A percentile compares a stretch with the other conserved stretches of the same genome.
Evolutionary conservation across 441 rosid species (phyloP).

Genomic region (Biscutella laevigata): DNA sequence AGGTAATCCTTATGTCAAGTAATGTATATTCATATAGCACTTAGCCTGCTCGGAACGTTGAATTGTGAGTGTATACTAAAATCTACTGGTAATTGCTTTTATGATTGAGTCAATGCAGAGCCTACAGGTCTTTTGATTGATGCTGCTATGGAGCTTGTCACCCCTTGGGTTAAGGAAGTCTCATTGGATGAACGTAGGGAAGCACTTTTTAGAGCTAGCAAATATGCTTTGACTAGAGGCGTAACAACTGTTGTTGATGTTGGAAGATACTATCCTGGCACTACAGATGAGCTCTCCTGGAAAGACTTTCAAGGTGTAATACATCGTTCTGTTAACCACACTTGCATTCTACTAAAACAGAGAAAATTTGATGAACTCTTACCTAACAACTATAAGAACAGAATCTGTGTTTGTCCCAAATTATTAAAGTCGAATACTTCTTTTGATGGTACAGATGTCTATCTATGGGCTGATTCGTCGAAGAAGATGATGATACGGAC

Average conservation of each 20-base stretch:
- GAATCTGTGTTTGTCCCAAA: not conserved
- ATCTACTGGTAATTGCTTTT: not conserved
- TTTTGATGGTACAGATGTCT: slow-evolving; percentile 50
- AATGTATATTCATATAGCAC: slow-evolving; percentile 1
- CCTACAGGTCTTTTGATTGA: slow-evolving; percentile 78
- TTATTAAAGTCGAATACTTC: not conserved
- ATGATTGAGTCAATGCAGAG: slow-evolving; percentile 37
- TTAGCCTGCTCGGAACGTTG: too few species aligned
- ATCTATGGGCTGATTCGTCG: slow-evolving; percentile 72
- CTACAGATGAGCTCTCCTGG: slow-evolving; percentile 58
- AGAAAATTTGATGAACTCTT: not conserved
- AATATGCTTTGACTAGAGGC: slow-evolving; percentile 66
- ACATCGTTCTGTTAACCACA: not conserved
- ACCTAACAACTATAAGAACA: not conserved
- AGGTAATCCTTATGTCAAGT: slow-evolving; percentile 34
- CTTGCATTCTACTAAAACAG: not conserved
- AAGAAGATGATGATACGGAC: slow-evolving; percentile 69
- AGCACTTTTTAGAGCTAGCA: slow-evolving; percentile 69
- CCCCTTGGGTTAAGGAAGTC: slow-evolving; percentile 46
- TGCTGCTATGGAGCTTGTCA: slow-evolving; percentile 73
- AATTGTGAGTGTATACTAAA: slow-evolving; percentile 10
- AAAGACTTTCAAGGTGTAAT: slow-evolving; percentile 71
- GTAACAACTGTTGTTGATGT: slow-evolving; percentile 80
- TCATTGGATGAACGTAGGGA: slow-evolving; percentile 72
- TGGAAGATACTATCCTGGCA: slow-evolving; percentile 80